Evolutionary conservation across 2,329 filamentous ascomycete genomes (phyloP).

Genomic region (Ophiobolus disseminans): DNA sequence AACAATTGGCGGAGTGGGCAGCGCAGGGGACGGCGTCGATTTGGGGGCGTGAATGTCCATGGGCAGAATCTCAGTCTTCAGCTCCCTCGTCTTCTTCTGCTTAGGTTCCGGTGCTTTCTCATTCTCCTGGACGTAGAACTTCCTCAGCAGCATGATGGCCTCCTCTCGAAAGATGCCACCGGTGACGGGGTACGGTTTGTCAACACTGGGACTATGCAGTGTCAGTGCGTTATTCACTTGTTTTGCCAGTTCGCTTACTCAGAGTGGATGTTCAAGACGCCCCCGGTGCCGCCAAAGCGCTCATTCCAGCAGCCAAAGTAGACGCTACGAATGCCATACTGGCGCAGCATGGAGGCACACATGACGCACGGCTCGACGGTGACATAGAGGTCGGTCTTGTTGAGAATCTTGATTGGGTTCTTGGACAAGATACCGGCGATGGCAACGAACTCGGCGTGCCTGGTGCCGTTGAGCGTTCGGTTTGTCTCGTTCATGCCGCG

Average conservation of each 20-base stretch:
- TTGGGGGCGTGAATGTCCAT: constrained; percentile 51
- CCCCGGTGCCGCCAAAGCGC: constrained; percentile 94
- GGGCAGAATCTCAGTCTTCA: constrained; percentile 66
- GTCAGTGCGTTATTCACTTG: constrained; percentile 16
- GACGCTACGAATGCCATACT: constrained; percentile 85
- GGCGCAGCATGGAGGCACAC: constrained; percentile 91
- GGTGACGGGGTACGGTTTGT: constrained; percentile 80
- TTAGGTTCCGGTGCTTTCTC: constrained; percentile 75
- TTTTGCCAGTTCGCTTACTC: constrained; percentile 54
- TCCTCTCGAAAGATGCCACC: constrained; percentile 90
- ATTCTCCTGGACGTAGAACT: constrained; percentile 98
- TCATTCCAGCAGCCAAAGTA: constrained; percentile 97
- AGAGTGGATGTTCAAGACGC: constrained; percentile 87
- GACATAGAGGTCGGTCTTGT: constrained; percentile 84
- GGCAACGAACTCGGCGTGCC: constrained; percentile 95
- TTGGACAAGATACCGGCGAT: constrained; percentile 70
- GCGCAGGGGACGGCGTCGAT: constrained; percentile 30
- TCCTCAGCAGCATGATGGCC: constrained; percentile 86
- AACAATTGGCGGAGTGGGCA: constrained; percentile 4
- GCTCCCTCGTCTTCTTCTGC: constrained; percentile 68
- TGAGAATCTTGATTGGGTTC: constrained; percentile 72
- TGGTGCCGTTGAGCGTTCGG: constrained; percentile 68
- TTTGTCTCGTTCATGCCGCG: constrained; percentile 96
- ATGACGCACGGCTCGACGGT: constrained; percentile 99
- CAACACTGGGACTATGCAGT: constrained; percentile 66